Percentiles rank a stretch among this genome's conserved stretches.
Conservation (phyloP, 768 basidiomycete species). For the Amanita inopinata region DNA sequence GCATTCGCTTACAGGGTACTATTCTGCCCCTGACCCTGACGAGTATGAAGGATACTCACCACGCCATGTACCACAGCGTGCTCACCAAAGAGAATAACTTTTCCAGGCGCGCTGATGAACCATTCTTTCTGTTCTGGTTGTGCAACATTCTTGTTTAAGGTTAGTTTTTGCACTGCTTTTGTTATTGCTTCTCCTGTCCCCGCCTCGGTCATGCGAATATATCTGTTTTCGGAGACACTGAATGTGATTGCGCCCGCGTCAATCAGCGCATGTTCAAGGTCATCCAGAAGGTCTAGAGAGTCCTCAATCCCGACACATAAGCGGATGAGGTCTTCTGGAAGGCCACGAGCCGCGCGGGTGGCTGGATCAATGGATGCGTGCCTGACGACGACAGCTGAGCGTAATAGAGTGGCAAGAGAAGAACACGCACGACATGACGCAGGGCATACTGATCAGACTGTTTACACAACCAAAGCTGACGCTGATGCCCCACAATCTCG, state of each 20-base stretch:
- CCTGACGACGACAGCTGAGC: slow-evolving; percentile 29
- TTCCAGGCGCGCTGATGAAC: slow-evolving; percentile 93
- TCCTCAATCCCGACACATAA: slow-evolving; percentile 99
- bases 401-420: slow-evolving; percentile 11
- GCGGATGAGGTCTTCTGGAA: slow-evolving; percentile 98
- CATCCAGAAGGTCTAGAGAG: slow-evolving; percentile 83
- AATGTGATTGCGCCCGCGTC: slow-evolving; percentile 81
- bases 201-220: slow-evolving; percentile 24
- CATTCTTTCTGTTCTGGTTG: slow-evolving; percentile 37
- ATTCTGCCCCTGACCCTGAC: slow-evolving; percentile 13
- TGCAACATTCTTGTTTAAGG: slow-evolving; percentile 28
- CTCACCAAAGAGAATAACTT: slow-evolving; percentile 96
- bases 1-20: slow-evolving; percentile 1
- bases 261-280: slow-evolving; percentile 86
- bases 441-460: slow-evolving; percentile 97
- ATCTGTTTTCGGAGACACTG: slow-evolving; percentile 42
- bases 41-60: slow-evolving; percentile 39
- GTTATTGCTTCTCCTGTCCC: slow-evolving; percentile 32
- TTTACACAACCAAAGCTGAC: slow-evolving; percentile 99
- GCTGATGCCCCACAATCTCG: slow-evolving; percentile 93
- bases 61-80: slow-evolving; percentile 98
- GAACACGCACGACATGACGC: slow-evolving; percentile 91
- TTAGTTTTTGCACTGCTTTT: slow-evolving; percentile 63
- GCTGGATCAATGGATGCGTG: slow-evolving; percentile 97
- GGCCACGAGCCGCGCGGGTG: slow-evolving; percentile 87